Evolutionary conservation across 2,329 filamentous ascomycete genomes (phyloP).

Genomic region (Neopestalotiopsis clavispora): DNA sequence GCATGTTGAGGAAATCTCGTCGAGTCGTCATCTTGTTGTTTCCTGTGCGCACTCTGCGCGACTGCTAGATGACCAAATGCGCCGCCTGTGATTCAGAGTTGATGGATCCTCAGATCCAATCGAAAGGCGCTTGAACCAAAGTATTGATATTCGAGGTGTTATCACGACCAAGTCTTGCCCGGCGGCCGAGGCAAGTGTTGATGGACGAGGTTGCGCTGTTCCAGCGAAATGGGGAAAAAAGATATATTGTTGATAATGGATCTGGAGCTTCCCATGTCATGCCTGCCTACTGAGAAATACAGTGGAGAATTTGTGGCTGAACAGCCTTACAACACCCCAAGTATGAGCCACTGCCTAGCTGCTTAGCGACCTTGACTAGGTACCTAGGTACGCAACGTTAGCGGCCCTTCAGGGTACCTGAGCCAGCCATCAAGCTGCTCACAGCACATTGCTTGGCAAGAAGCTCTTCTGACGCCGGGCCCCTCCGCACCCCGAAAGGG

Average conservation of each 20-base stretch:
- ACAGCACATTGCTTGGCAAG: neutral
- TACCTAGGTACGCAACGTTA: too few relatives aligned
- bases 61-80: neutral
- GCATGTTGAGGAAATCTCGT: conserved; percentile 86
- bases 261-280: neutral
- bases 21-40: conserved; percentile 60
- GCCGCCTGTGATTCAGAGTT: neutral
- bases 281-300: conserved; percentile 4
- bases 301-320: conserved; percentile 14
- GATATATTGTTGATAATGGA: neutral
- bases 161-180: too few relatives aligned
- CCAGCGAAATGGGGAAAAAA: neutral
- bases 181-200: too few relatives aligned
- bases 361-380: neutral
- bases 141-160: neutral
- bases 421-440: neutral
- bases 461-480: conserved; percentile 20
- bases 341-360: conserved; percentile 1
- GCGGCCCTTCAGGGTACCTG: too few relatives aligned
- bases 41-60: conserved; percentile 7
- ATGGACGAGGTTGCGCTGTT: neutral
- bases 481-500: neutral
- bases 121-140: neutral
- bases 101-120: neutral
- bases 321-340: neutral